These are phyloP conservation scores for Cardiospermum halicacabum DNA, from an alignment of 345 rosid genomes.

Conservation along the genomic window DNA sequence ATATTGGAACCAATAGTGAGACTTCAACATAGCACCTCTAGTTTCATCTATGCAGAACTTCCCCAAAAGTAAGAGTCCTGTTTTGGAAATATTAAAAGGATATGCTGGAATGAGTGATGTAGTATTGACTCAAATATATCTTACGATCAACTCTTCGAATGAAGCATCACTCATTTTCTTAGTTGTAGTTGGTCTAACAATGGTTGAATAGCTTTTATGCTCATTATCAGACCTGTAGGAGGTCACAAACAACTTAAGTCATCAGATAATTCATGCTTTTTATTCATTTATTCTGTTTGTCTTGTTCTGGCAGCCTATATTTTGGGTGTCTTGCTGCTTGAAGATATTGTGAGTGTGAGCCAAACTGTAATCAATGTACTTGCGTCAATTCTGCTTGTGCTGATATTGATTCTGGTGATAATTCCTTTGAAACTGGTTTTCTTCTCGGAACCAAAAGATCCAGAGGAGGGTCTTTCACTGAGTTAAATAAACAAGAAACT, in stretches of 20 bases:
- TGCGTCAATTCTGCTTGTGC: conserved; percentile 40
- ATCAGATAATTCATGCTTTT: too few species aligned
- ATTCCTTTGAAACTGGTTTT: conserved; percentile 40
- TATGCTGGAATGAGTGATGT: conserved; percentile 92
- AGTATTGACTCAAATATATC: conserved; percentile 71
- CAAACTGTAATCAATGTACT: conserved; percentile 35
- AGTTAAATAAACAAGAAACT: conserved; percentile 28
- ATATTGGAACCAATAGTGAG: conserved; percentile 83
- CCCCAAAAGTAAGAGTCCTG: conserved; percentile 76
- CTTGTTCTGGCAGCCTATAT: conserved; percentile 61
- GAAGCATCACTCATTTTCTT: conserved; percentile 70
- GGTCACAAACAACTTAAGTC: too few species aligned
- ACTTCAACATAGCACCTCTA: conserved; percentile 73
- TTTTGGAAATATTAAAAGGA: conserved; percentile 83
- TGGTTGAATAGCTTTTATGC: conserved; percentile 53
- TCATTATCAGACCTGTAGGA: too few species aligned
- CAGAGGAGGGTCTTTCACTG: conserved; percentile 31
- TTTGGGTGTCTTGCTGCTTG: conserved; percentile 63
- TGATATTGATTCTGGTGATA: too few species aligned
- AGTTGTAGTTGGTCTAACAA: conserved; percentile 69
- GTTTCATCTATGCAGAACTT: conserved; percentile 87
- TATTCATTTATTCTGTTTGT: conserved; percentile 53
- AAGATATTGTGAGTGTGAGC: conserved; percentile 51
- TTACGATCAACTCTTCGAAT: conserved; percentile 50
- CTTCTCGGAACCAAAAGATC: conserved; percentile 18